phyloP scores from a whole-genome alignment of 129 eudicot genomes.

The Sambucus nigra region DNA sequence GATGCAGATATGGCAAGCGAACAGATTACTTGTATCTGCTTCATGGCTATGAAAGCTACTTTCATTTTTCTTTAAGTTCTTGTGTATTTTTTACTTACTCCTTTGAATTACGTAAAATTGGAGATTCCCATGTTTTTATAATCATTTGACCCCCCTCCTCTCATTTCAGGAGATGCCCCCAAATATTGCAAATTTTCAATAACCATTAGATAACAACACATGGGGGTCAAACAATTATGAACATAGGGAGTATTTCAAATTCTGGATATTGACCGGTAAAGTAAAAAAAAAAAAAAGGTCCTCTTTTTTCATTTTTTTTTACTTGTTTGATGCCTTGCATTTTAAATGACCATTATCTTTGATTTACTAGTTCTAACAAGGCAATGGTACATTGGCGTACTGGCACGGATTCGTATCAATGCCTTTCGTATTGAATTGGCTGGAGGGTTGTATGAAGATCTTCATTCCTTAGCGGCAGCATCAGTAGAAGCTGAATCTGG shows the following conservation, averaged over 20 bases:
- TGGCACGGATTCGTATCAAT: conserved; percentile 85
- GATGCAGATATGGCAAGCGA: conserved; percentile 32
- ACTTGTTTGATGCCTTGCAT: conserved; percentile 6
- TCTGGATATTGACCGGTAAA: too few species aligned
- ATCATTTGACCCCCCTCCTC: too few species aligned
- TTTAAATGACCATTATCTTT: conserved; percentile 16
- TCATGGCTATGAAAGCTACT: background rate
- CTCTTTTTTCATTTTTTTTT: too few species aligned
- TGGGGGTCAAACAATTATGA: too few species aligned
- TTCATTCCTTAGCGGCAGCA: conserved; percentile 65
- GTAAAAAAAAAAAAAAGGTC: too few species aligned
- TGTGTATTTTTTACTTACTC: too few species aligned
- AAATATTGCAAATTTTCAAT: too few species aligned
- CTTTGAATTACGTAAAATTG: too few species aligned
- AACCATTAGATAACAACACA: too few species aligned
- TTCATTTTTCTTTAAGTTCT: background rate
- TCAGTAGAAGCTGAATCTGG: conserved; percentile 75
- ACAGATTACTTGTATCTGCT: conserved; percentile 58
- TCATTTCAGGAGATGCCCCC: too few species aligned
- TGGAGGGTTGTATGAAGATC: conserved; percentile 61
- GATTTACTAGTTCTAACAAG: conserved; percentile 53
- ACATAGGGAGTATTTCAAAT: too few species aligned
- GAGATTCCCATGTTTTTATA: too few species aligned
- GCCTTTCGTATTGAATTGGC: conserved; percentile 85
- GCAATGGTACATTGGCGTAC: conserved; percentile 70